A percentile compares a stretch with the other conserved stretches of the same genome.
phyloP scores from a whole-genome alignment of 352 stramenopile genomes.

The Pythium folliculosum region DNA sequence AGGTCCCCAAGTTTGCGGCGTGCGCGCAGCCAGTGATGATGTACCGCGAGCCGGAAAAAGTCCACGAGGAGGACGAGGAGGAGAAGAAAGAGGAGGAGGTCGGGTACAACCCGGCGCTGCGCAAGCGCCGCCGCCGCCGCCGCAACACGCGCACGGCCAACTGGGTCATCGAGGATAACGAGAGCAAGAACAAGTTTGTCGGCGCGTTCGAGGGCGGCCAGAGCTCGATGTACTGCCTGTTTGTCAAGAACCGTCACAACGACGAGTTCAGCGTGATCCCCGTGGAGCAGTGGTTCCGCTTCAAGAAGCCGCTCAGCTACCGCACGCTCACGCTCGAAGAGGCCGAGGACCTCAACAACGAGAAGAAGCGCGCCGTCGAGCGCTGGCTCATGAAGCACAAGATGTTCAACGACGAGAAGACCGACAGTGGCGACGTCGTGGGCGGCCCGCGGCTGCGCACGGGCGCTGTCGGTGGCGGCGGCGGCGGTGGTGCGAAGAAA shows the following conservation, averaged over 20 bases:
- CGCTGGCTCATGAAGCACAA: conserved; percentile 90
- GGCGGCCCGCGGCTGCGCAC: conserved; percentile 70
- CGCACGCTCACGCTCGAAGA: conserved; percentile 84
- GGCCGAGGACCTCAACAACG: conserved; percentile 85
- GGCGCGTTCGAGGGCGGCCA: conserved; percentile 82
- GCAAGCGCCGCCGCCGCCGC: conserved; percentile 73
- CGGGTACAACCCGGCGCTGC: conserved; percentile 73
- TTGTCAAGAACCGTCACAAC: conserved; percentile 87
- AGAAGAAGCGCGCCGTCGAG: conserved; percentile 88
- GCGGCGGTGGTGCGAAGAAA: conserved; percentile 36
- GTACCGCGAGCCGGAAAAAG: conserved; percentile 82
- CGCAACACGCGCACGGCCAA: conserved; percentile 75
- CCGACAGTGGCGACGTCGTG: conserved; percentile 53
- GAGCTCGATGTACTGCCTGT: conserved; percentile 83
- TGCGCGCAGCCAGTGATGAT: conserved; percentile 86
- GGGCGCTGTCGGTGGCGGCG: conserved; percentile 46
- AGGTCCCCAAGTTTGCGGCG: conserved; percentile 56
- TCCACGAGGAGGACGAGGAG: conserved; percentile 67
- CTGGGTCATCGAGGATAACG: conserved; percentile 86
- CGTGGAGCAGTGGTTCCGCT: conserved; percentile 89
- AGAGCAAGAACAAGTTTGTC: conserved; percentile 82
- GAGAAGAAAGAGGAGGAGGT: conserved; percentile 76
- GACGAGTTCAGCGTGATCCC: conserved; percentile 88
- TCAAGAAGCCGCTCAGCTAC: conserved; percentile 88
- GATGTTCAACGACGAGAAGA: conserved; percentile 75